phyloP scores from a whole-genome alignment of 106 monocot genomes.

The Allium fistulosum region DNA sequence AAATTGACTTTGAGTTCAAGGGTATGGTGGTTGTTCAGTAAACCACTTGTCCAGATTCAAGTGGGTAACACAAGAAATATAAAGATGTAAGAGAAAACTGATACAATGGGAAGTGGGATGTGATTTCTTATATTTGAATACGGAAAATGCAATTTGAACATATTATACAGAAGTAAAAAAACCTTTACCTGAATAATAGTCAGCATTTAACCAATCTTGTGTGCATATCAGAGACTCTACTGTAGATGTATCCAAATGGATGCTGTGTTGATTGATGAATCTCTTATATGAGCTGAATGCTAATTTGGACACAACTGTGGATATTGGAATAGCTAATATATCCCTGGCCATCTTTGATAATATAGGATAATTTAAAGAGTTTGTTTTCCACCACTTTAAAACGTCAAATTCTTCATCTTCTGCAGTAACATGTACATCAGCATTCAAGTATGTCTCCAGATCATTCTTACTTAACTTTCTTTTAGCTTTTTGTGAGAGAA shows the following conservation, averaged over 20 bases:
- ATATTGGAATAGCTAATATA: slow-evolving; percentile 11
- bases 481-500: neutral
- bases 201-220: slow-evolving; percentile 5
- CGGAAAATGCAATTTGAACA: too few species aligned
- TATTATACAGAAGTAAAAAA: too few species aligned
- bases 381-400: slow-evolving; percentile 8
- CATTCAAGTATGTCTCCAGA: slow-evolving; percentile 7
- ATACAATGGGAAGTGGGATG: too few species aligned
- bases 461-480: slow-evolving; percentile 9
- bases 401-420: slow-evolving; percentile 8
- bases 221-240: slow-evolving; percentile 6
- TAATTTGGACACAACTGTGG: neutral
- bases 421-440: neutral
- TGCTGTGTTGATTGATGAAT: neutral
- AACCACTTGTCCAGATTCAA: too few species aligned
- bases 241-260: neutral
- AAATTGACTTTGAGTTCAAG: too few species aligned
- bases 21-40: too few species aligned
- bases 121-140: too few species aligned
- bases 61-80: too few species aligned
- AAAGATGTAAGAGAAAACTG: too few species aligned
- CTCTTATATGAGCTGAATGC: neutral
- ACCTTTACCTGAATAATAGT: neutral
- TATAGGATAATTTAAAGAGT: neutral
- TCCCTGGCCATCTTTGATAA: slow-evolving; percentile 10